Evolutionary conservation across 352 stramenopile genomes (phyloP).

Genomic region (Phytophthora pini): DNA sequence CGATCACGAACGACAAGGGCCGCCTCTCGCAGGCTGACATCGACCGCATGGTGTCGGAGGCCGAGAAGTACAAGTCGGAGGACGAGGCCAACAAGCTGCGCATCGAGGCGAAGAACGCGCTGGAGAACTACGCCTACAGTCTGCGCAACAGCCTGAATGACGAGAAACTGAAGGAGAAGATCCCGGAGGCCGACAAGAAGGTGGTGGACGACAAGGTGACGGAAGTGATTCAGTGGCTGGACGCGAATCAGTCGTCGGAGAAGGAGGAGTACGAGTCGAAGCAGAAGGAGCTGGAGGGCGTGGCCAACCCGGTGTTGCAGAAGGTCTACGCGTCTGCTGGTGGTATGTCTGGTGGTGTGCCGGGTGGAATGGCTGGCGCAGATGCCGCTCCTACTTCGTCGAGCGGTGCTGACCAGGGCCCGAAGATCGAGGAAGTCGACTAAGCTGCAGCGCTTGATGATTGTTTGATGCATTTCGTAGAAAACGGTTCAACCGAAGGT

Average conservation of each 20-base stretch:
- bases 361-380: slow-evolving; percentile 30
- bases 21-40: slow-evolving; percentile 97
- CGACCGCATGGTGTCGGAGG: slow-evolving; percentile 97
- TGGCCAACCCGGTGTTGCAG: slow-evolving; percentile 88
- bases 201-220: slow-evolving; percentile 90
- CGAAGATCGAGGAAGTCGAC: slow-evolving; percentile 88
- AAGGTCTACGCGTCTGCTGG: slow-evolving; percentile 79
- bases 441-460: slow-evolving; percentile 29
- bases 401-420: slow-evolving; percentile 60
- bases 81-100: slow-evolving; percentile 95
- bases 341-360: slow-evolving; percentile 25
- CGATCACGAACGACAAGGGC: slow-evolving; percentile 98
- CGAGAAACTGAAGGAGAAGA: slow-evolving; percentile 94
- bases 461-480: neutral
- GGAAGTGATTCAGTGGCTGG: slow-evolving; percentile 97
- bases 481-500: neutral
- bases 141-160: slow-evolving; percentile 93
- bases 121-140: slow-evolving; percentile 96
- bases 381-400: slow-evolving; percentile 24
- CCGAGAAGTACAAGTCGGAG: slow-evolving; percentile 97
- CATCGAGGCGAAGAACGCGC: slow-evolving; percentile 95
- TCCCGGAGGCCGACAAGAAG: slow-evolving; percentile 90
- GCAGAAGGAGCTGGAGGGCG: slow-evolving; percentile 90
- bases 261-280: slow-evolving; percentile 86
- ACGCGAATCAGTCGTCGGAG: slow-evolving; percentile 89